Percentiles rank a stretch among this genome's conserved stretches.
These are phyloP conservation scores for Blepharisma japonicum DNA, from an alignment of 73 alveolate genomes.

Conservation along the genomic window DNA sequence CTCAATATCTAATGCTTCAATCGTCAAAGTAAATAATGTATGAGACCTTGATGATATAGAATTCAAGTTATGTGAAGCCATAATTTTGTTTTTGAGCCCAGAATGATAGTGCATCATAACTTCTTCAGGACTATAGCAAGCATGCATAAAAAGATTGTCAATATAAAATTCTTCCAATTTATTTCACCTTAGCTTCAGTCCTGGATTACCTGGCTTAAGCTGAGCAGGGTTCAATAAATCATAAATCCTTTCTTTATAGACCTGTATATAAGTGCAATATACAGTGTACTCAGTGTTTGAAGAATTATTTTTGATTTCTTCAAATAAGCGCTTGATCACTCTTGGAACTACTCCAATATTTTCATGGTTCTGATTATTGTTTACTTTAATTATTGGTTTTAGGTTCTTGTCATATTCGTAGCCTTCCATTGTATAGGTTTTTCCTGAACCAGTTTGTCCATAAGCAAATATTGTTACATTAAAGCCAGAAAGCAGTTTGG, in stretches of 20 bases:
- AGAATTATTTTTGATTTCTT: conserved; percentile 39
- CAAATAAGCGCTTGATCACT: conserved; percentile 57
- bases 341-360: conserved; percentile 57
- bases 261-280: conserved; percentile 65
- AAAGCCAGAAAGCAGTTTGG: conserved; percentile 80
- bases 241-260: conserved; percentile 82
- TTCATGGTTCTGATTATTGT: too few species aligned
- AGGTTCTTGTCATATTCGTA: conserved; percentile 36
- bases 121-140: conserved; percentile 87
- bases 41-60: conserved; percentile 93
- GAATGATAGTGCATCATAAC: conserved; percentile 73
- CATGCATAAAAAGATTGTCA: conserved; percentile 93
- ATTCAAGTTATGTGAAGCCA: conserved; percentile 88
- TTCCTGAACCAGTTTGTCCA: conserved; percentile 97
- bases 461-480: conserved; percentile 92
- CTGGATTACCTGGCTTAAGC: conserved; percentile 37
- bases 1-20: conserved; percentile 44
- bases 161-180: conserved; percentile 92
- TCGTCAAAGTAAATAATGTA: conserved; percentile 93
- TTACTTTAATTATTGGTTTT: conserved; percentile 8
- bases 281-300: conserved; percentile 46
- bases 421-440: conserved; percentile 96
- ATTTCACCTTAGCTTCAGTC: conserved; percentile 85
- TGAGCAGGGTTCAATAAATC: conserved; percentile 34
- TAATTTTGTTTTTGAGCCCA: conserved; percentile 83